Base-by-base conservation (phyloP, 306 rosid species). In the Arachis stenosperma region DNA sequence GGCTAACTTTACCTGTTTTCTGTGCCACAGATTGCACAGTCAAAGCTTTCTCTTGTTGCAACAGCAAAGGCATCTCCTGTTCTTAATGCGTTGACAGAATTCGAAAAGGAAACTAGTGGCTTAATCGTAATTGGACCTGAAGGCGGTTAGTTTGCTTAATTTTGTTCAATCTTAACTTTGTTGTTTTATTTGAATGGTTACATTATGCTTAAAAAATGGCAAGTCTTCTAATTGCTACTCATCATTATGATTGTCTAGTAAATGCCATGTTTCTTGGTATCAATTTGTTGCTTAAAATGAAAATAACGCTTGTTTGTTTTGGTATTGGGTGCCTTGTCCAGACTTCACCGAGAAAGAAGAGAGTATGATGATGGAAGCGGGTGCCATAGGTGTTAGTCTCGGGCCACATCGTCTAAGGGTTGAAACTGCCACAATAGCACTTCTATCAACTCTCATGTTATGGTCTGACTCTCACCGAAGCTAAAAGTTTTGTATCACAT, bases 341-440 rank as follows among this genome's bases (percentile, higher is more conserved):
- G 96, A 93, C 72, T 93, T 93, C 83, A 93, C 91, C 0, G 88
- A 84, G 79, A 91, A 89, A 62, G 98, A 93, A 84, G 65, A 79
- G 69, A 78, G 73, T 52, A 69, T 83, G 85, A 80, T 91, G 81
- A 76, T 63, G 75, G 91, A 86, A 80, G 96, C 90, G 6, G 98
- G 98, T 66, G 97, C 94, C 65, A 84, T 62, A 15, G 57, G 86
- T 46, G 96, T 89, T 58, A 90, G 92, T 62, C 98, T 93, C 30
- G 98, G 98, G 33, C 87, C 90, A 33, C 87, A 88, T 73, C 94
- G 97, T 37, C 86, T 93, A 15, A 87, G 97, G 61, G 96, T 93
- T 47, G 98, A 93, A 89, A 93, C 97, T 47, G 98, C 98, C 70
- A 78, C 98, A 1, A 81, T 93, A 78, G 89, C 97, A 22, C 88